Evolutionary conservation across 139 green algal species (phyloP).

Genomic region (Chlamydomonas applanata): DNA sequence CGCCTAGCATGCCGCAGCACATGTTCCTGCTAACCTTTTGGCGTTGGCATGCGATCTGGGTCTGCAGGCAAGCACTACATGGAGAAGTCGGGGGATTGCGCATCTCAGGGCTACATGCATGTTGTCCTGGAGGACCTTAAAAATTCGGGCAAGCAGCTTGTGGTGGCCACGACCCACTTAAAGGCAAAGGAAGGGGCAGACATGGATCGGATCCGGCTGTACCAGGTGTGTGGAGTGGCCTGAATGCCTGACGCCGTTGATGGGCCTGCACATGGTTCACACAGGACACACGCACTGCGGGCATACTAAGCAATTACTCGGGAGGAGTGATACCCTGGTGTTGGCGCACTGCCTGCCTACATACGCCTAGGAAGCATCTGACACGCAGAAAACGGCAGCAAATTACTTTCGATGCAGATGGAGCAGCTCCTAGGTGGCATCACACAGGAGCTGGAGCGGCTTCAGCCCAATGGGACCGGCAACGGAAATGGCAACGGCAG

Average conservation of each 20-base stretch:
- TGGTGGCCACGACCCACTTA: conserved; percentile 64
- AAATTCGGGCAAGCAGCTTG: conserved; percentile 15
- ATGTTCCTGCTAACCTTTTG: no score
- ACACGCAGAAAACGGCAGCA: no score
- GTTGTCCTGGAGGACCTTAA: conserved; percentile 29
- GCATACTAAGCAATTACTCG: no score
- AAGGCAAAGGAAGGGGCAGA: conserved; percentile 65
- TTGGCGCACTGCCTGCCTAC: no score
- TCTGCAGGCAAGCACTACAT: conserved; percentile 10
- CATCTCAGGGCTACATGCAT: conserved; percentile 46
- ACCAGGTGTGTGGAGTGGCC: conserved; percentile 30
- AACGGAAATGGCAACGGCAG: no score
- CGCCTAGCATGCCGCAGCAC: not conserved
- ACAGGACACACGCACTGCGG: no score
- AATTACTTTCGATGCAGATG: no score
- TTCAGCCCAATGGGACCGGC: not conserved
- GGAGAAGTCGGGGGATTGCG: conserved; percentile 6
- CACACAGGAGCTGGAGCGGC: not conserved
- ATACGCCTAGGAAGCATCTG: no score
- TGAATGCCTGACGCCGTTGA: not conserved
- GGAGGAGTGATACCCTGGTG: no score
- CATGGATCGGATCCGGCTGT: conserved; percentile 40
- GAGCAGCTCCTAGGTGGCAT: conserved; percentile 37
- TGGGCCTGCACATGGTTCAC: not conserved
- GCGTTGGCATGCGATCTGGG: no score